Conservation (phyloP, 2,329 filamentous ascomycete genomes). For the Trichoderma arundinaceum region DNA sequence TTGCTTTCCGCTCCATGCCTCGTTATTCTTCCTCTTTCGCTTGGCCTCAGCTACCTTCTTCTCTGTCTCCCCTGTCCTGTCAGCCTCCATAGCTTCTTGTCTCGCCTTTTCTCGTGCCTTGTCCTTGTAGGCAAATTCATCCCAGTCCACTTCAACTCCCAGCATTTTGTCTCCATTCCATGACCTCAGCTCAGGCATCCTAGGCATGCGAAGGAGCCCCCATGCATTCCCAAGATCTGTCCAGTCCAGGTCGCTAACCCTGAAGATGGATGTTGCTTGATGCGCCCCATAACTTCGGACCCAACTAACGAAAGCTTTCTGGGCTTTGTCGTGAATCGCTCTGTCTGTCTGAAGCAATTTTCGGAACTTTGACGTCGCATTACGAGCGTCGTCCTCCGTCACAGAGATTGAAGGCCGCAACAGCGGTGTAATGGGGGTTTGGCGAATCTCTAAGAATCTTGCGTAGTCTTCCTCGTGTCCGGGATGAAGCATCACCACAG, state of each 20-base stretch:
- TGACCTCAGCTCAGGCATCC: slow-evolving; percentile 86
- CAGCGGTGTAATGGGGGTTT: slow-evolving; percentile 78
- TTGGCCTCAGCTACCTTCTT: slow-evolving; percentile 52
- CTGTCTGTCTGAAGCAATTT: slow-evolving; percentile 58
- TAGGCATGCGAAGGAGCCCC: slow-evolving; percentile 84
- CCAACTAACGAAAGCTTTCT: slow-evolving; percentile 92
- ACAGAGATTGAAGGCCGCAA: slow-evolving; percentile 61
- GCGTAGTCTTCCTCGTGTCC: slow-evolving; percentile 90
- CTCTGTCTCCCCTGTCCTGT: slow-evolving; percentile 47
- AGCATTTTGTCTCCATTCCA: slow-evolving; percentile 72
- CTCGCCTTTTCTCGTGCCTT: slow-evolving; percentile 71
- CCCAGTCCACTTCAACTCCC: slow-evolving; percentile 69
- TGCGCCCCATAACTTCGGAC: slow-evolving; percentile 91
- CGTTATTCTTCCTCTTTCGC: slow-evolving; percentile 66
- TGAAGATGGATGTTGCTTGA: slow-evolving; percentile 89
- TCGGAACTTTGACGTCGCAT: slow-evolving; percentile 66
- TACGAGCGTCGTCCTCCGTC: slow-evolving; percentile 65
- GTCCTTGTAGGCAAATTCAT: slow-evolving; percentile 72
- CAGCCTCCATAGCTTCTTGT: slow-evolving; percentile 59
- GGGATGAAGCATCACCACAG: slow-evolving; percentile 83
- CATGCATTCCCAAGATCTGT: slow-evolving; percentile 78
- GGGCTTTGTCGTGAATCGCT: slow-evolving; percentile 80
- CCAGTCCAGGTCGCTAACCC: slow-evolving; percentile 83
- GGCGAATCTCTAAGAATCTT: slow-evolving; percentile 81
- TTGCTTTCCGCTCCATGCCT: slow-evolving; percentile 75